Conservation (phyloP, 202 grass and related monocot genomes). For the Panicum hallii region DNA sequence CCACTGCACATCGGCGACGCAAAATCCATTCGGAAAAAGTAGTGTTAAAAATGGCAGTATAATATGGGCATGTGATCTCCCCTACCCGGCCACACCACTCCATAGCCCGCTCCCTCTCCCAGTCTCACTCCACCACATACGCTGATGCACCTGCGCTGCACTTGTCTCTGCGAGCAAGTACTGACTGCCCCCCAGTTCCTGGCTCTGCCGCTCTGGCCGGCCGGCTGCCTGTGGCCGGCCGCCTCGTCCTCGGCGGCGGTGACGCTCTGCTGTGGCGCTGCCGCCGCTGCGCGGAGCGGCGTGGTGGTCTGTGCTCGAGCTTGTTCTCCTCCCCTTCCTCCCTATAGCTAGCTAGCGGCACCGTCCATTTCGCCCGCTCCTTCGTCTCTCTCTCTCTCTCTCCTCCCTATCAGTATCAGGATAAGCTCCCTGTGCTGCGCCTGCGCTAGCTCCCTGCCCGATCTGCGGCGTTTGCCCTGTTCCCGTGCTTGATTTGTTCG, state of each 20-base stretch:
- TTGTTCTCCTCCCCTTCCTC: not conserved
- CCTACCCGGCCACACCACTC: not conserved
- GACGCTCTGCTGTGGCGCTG: not conserved
- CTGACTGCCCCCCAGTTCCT: conserved; percentile 34
- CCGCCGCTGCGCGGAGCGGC: not conserved
- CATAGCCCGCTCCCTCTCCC: not conserved
- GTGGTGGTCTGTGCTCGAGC: not conserved
- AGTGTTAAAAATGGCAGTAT: not conserved
- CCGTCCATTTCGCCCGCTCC: not conserved
- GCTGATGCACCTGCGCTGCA: conserved; percentile 34
- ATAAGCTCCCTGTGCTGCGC: conserved; percentile 33
- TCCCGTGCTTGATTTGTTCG: conserved; percentile 47
- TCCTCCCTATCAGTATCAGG: conserved; percentile 32
- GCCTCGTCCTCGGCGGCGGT: not conserved
- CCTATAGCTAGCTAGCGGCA: not conserved
- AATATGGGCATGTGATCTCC: not conserved
- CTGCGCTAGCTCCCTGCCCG: conserved; percentile 29
- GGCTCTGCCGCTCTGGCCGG: too few relatives aligned
- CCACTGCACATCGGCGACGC: too few relatives aligned
- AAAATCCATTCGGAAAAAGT: not conserved
- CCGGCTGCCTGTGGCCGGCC: not conserved
- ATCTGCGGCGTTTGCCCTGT: conserved; percentile 51
- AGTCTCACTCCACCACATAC: not conserved
- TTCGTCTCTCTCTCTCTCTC: not conserved
- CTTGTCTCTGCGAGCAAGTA: conserved; percentile 49